Evolutionary conservation across 352 stramenopile species (phyloP), one percentile per base, ranked within the genome.

Genomic region (Phytophthora chlamydospora): DNA sequence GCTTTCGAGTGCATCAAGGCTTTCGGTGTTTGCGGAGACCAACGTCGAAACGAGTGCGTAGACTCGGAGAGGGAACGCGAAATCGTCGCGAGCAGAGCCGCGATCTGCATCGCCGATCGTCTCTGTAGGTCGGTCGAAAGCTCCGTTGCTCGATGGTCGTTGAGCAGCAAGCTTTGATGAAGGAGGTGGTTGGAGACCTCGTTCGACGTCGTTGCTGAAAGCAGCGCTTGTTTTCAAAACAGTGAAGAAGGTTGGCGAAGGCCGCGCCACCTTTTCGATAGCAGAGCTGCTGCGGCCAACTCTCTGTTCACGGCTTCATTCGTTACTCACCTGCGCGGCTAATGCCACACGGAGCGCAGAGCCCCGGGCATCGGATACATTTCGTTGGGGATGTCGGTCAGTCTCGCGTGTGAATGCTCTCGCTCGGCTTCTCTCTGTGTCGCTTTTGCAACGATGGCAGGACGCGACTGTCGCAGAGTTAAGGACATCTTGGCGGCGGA

Each of bases 61-160:
- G 24, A 52, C 45, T 48, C 46, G 36, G 40, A 44, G 56, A 64
- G 52, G 45, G 53, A 63, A 62, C 54, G 60, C 35, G 60, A 63
- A 64, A 64, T 63, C 24, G 60, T 46, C 19, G 60, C 40, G 56
- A 48, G 13, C 29, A 46, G 42, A 45, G 33, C 42, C 35, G 45
- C 34, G 60, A 68, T 68, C 59, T 68, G 61, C 52, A 62, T 59
- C 54, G 61, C 53, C 39, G 53, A 50, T 68, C 48, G 60, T 59
- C 47, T 14, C 27, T 35, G 48, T 46, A 42, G 21, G 42, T 42
- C 38, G 21, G 42, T 42, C 38, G 52, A 29, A 13, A 39, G 29
- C n/a, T n/a, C 24, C 17, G 32, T 41, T 32, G 45, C 45, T 41
- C 27, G 27, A 6, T 31, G 19, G 19, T 44, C 40, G 19, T 32